Evolutionary conservation across 306 rosid species (phyloP).

Genomic region (Comarum palustre): DNA sequence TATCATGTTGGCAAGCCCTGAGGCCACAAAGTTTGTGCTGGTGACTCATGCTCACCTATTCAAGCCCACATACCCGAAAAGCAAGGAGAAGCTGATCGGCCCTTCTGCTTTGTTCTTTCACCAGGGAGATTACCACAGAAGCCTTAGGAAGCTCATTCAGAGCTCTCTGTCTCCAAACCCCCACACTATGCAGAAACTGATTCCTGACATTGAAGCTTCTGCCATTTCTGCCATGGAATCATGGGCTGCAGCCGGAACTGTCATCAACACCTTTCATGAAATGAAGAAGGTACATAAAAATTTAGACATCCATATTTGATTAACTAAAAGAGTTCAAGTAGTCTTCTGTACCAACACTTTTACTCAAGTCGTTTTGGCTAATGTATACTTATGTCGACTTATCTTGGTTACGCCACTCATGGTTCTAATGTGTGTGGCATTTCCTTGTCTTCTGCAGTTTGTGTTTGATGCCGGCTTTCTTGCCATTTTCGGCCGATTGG

Average conservation of each 20-base stretch:
- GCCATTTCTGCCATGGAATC: slow-evolving; percentile 60
- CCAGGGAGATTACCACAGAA: slow-evolving; percentile 72
- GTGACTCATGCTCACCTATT: slow-evolving; percentile 75
- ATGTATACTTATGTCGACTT: not conserved
- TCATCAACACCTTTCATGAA: slow-evolving; percentile 51
- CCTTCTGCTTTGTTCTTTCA: slow-evolving; percentile 86
- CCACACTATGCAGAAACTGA: slow-evolving; percentile 32
- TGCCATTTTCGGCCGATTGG: slow-evolving; percentile 64
- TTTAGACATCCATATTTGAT: not conserved
- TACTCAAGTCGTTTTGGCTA: not conserved
- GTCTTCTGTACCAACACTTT: not conserved
- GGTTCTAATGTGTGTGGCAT: slow-evolving; percentile 4
- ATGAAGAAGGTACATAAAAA: slow-evolving; percentile 63
- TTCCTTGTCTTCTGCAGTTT: slow-evolving; percentile 43
- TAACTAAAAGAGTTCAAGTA: not conserved
- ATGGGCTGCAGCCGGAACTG: slow-evolving; percentile 46
- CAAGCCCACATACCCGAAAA: slow-evolving; percentile 83
- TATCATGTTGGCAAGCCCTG: slow-evolving; percentile 81
- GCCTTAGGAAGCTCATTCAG: slow-evolving; percentile 62
- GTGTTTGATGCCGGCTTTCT: slow-evolving; percentile 75
- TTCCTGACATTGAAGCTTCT: slow-evolving; percentile 44
- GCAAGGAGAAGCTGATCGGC: slow-evolving; percentile 86
- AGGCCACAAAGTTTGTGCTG: slow-evolving; percentile 76
- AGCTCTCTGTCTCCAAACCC: slow-evolving; percentile 55
- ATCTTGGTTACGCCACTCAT: not conserved